A percentile compares a stretch with the other conserved stretches of the same genome.
These are phyloP conservation scores for Amanita pallidorosea DNA, from an alignment of 768 basidiomycete species.

Conservation along the genomic window DNA sequence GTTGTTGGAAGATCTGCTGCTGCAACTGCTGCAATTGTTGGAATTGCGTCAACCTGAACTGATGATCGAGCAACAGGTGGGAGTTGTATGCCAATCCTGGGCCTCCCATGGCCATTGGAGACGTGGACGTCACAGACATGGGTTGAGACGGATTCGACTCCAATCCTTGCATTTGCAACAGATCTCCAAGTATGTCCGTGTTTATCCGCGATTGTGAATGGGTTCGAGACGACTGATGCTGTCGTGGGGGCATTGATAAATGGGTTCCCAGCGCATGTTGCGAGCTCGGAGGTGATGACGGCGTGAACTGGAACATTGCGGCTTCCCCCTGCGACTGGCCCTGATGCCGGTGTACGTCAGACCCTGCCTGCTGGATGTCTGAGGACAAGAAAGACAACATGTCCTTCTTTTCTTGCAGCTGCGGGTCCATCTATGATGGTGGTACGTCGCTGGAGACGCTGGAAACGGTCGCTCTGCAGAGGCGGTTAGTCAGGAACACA, in stretches of 20 bases:
- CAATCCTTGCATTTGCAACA: conserved; percentile 33
- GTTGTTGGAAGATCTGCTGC: conserved; percentile 83
- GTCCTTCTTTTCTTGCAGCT: conserved; percentile 6
- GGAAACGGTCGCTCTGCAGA: not conserved
- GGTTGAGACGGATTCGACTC: conserved; percentile 16
- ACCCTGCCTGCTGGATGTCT: not conserved
- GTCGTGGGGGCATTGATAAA: not conserved
- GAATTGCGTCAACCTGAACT: conserved; percentile 67
- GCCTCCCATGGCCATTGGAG: not conserved
- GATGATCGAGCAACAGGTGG: conserved; percentile 57
- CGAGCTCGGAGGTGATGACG: not conserved
- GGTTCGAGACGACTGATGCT: not conserved
- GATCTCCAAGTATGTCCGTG: conserved; percentile 40
- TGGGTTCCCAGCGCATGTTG: not conserved
- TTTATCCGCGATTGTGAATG: conserved; percentile 11
- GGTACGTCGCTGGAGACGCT: not conserved
- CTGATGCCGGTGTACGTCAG: conserved; percentile 1
- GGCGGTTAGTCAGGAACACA: not conserved
- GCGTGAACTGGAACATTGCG: conserved; percentile 3
- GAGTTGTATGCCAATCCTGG: conserved; percentile 19
- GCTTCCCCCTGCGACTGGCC: not conserved
- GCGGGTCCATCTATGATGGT: conserved; percentile 4
- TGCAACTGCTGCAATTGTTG: conserved; percentile 73
- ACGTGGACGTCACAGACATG: not conserved
- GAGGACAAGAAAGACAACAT: conserved; percentile 4